Evolutionary conservation across 1,139 yeast genomes (phyloP), one percentile per base, ranked within the genome.

Genomic region (Zygoascus meyerae): DNA sequence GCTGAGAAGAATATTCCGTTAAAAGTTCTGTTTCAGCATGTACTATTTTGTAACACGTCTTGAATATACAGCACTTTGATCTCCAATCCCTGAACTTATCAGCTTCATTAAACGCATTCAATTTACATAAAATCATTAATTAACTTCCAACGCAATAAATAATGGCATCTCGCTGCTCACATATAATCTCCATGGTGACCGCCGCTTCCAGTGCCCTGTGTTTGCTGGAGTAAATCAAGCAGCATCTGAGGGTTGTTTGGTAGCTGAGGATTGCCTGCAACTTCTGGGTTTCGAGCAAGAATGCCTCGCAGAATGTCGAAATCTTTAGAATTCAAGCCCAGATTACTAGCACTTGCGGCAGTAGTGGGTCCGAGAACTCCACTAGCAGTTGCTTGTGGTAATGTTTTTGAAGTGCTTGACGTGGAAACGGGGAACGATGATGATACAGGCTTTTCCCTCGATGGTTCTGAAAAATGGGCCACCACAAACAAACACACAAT

Each of bases 281-380:
- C 60, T 16, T 56, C 58, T 1, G 66, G 64, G 28, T 52, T 51
- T 10, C 49, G 53, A 11, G 51, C 49, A 10, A 62, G 40, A 14
- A 63, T 53, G 16, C 48, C 48, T 44, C 53, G 54, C 43, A 62
- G 52, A 18, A 56, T 38, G 14, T 51, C 55, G 17, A 55, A 52
- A 26, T 63, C 64, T 34, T 56, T 55, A 11, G 55, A 46, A 2
- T 59, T 52, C 33, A 59, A 52, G 31, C 73, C 64, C 34, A 48
- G 40, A 14, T 34, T 18, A 7, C 26, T 21, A 21, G 26, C 26
- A 2, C 34, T 17, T 7, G 44, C 35, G n/a, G n/a, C 30, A n/a
- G 36, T 31, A 16, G 8, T 7, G 6, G 40, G 21, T 35, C 44
- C 31, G 15, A 46, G 40, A 11, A 40, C 36, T 11, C 45, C 37